Base-by-base conservation (phyloP, 345 rosid species). In the Nasturtium officinale region DNA sequence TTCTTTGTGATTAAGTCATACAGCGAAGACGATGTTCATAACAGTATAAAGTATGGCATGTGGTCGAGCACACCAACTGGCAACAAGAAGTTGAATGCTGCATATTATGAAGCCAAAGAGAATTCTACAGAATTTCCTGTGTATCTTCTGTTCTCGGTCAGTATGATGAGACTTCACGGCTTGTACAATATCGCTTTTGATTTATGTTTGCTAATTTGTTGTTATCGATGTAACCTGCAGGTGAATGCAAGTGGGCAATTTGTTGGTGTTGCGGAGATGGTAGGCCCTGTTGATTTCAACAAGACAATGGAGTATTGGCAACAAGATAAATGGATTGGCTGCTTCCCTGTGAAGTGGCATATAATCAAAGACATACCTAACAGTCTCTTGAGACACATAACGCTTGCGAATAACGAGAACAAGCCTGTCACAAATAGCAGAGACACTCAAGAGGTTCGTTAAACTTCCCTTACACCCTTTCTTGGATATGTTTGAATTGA, bases 181-280 rank as follows among this genome's bases (percentile, higher is more conserved):
- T 59, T 5, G 7, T 59, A 54, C 54, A 50, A 12, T 69, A 16
- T 25, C 51, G 20, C 23, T 26, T 18, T 37, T 5, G 45, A 13
- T 56, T 47, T 13, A 3, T 53, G 18, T 55, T 8, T 7, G 42
- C 6, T 67, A 2, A 67, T 26, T 20, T 1, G 9, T 5, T 48
- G 15, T 48, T 9, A 55, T 32, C 13, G 47, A 15, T 64, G 71
- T 25, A 51, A 61, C 75, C 53, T 82, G 17, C 83, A 91, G 95
- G 97, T 91, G 69, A 91, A 91, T 54, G 82, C 92, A n/a, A 91
- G 95, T 68, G 92, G 92, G 5, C 92, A 91, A 26, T 91, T 91
- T 76, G 89, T 89, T 69, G 97, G 95, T 29, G 61, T 91, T 50
- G 97, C 95, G 0, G 92, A 91, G 83, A 91, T 91, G 95, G 71